A percentile compares a stretch with the other conserved stretches of the same genome.
phyloP scores from a whole-genome alignment of 257 asterid genomes.

The Forsythia viridissima region DNA sequence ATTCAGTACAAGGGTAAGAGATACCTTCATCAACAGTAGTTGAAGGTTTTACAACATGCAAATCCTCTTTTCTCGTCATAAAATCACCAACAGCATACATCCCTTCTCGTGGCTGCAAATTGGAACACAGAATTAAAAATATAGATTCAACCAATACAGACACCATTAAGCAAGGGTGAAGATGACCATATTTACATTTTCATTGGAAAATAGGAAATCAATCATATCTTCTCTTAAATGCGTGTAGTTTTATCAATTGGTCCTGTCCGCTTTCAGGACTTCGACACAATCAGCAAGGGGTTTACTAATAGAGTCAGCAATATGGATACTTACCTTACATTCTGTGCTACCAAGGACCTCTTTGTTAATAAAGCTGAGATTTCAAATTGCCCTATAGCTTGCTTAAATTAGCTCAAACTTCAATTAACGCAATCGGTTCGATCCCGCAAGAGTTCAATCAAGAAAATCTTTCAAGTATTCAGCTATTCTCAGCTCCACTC shows the following conservation, averaged over 20 bases:
- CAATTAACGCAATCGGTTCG: not conserved
- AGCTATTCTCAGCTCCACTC: not conserved
- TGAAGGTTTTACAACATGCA: constrained; percentile 69
- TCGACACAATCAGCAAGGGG: not conserved
- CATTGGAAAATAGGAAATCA: not conserved
- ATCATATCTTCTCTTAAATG: not conserved
- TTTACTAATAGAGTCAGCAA: not conserved
- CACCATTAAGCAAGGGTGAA: not conserved
- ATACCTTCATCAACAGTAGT: constrained; percentile 86
- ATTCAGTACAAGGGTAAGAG: constrained; percentile 11
- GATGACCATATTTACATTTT: not conserved
- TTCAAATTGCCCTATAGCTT: not conserved
- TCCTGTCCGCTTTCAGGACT: not conserved
- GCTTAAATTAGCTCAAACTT: too few species aligned
- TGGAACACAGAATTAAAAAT: constrained; percentile 7
- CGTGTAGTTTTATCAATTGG: not conserved
- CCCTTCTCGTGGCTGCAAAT: constrained; percentile 58
- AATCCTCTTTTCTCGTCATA: constrained; percentile 69
- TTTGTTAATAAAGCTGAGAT: not conserved
- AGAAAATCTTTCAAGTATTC: not conserved
- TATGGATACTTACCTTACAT: not conserved
- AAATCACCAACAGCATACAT: constrained; percentile 78
- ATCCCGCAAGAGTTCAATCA: not conserved
- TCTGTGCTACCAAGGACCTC: not conserved
- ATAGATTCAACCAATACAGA: not conserved